Conservation (phyloP, 345 rosid genomes). For the Euphorbia pulcherrima region DNA sequence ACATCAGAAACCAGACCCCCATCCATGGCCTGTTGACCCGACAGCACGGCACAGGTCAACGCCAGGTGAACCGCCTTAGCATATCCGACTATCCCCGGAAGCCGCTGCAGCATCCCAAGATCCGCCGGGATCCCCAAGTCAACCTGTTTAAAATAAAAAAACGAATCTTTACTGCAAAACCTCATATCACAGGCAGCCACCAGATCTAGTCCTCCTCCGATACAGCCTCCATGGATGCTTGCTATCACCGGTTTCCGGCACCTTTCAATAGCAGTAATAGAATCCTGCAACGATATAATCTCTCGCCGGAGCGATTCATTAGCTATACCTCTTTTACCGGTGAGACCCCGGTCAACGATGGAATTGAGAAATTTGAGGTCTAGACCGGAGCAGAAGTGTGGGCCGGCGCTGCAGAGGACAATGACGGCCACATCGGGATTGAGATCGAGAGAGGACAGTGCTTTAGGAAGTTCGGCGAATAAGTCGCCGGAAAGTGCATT, state of each 20-base stretch:
- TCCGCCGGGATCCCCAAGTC: slow-evolving; percentile 77
- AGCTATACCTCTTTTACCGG: slow-evolving; percentile 47
- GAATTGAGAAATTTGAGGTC: slow-evolving; percentile 45
- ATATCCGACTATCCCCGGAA: slow-evolving; percentile 65
- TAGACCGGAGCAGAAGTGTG: slow-evolving; percentile 78
- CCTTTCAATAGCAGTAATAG: slow-evolving; percentile 65
- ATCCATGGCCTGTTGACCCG: slow-evolving; percentile 65
- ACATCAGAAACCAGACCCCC: slow-evolving; percentile 67
- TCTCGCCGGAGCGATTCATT: slow-evolving; percentile 51
- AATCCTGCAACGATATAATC: slow-evolving; percentile 57
- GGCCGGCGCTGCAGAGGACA: slow-evolving; percentile 61
- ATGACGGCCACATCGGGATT: slow-evolving; percentile 50
- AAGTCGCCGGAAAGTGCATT: slow-evolving; percentile 65
- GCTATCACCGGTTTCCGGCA: slow-evolving; percentile 87
- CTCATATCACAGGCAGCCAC: slow-evolving; percentile 78
- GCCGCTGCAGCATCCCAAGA: slow-evolving; percentile 79
- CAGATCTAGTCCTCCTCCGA: slow-evolving; percentile 67
- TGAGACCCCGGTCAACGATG: slow-evolving; percentile 1
- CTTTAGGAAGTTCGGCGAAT: slow-evolving; percentile 63
- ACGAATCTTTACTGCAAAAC: slow-evolving; percentile 55
- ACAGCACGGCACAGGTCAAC: slow-evolving; percentile 57
- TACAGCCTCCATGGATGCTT: slow-evolving; percentile 63
- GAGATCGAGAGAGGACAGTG: slow-evolving; percentile 55
- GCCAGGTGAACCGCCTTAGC: slow-evolving; percentile 71
- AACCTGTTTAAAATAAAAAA: slow-evolving; percentile 75